Base-by-base conservation (phyloP, 2,329 filamentous ascomycete species). In the Orbilia quercus region DNA sequence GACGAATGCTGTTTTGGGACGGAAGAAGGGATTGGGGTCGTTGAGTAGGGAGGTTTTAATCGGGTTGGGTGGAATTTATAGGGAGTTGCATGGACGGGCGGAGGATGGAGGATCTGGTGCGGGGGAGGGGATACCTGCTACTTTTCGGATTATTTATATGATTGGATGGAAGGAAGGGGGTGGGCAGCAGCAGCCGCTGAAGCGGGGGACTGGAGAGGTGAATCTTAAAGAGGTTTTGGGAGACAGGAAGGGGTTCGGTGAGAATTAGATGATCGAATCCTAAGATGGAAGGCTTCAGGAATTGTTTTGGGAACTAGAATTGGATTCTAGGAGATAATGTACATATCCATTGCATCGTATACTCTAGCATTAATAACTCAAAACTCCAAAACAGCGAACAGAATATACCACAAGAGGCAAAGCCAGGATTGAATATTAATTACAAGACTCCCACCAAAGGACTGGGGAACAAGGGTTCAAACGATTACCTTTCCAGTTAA, bases 151-250 rank as follows among this genome's bases (percentile, higher is more conserved):
- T 77, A 97, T 99, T 74, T 96, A 95, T 31, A 62, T 53, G 77
- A 99, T 99, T 81, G 95, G 95, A 0, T 99, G 95, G 95, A 96
- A 94, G 80, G 91, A 93, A 76, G 89, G 91, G 1, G 85, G 86
- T 28, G 87, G 89, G 59, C 93, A 98, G 82, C 84, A 89, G 1
- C 84, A 94, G 81, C 93, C 95, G 3, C 82, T 98, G 67, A 82
- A 89, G 76, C 87, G 95, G 76, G 95, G 95, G 0, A 96, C 90
- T 75, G 95, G 91, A 7, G 85, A 96, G 79, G 83, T 96, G 44
- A 96, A 91, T 80, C 85, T 99, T 75, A 96, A 95, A 81, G 93
- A 98, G 80, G 84, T 96, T 16, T 80, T 91, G 18, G 87, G 85
- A 75, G 80, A 82, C n/a, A 9, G 82, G 82, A 65, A 63, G 66